Evolutionary conservation across 1,284 basidiomycete species (phyloP), one percentile per base, ranked within the genome.

Genomic region (Neonothopanus nambi): DNA sequence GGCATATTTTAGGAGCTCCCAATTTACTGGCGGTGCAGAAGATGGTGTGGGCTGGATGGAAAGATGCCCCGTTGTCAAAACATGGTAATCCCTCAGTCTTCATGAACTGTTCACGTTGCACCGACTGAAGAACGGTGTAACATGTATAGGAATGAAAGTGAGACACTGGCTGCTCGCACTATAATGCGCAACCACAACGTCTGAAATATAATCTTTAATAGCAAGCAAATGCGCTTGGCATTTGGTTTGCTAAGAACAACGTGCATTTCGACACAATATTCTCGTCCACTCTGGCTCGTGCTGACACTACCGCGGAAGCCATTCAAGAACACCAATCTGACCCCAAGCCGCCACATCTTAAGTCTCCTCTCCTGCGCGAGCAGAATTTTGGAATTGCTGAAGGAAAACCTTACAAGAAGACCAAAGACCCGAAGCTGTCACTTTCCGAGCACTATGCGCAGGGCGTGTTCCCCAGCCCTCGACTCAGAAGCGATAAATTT

Each of bases 201-300:
- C 26, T 26, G 21, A 11, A 17, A n/a, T n/a, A n/a, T n/a, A n/a
- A n/a, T n/a, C n/a, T 21, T 5, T 21, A 13, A 53, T 60, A 93
- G 89, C 93, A 95, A 89, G 92, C 93, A 3, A 82, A 80, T 61
- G 91, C 91, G 0, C 73, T 92, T 2, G 92, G 84, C 0, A 70
- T 76, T 46, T 81, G 82, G 20, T 80, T 93, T 30, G 67, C 75
- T 35, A 61, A 70, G n/a, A 71, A 81, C n/a, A 63, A 72, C 26
- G 81, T 74, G 12, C 76, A 65, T 8, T 77, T 95, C 59, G 75
- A 80, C 39, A 80, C 80, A 17, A 89, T 98, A 55, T 84, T 91
- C 67, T 80, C 89, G 7, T 95, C 93, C 0, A 81, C 89, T 54
- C 79, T 97, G 47, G 80, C 86, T 61, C 85, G 95, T 23, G 92